These are phyloP conservation scores for Chlamydomonas schloesseri DNA, from an alignment of 139 green algal genomes.

Conservation along the genomic window DNA sequence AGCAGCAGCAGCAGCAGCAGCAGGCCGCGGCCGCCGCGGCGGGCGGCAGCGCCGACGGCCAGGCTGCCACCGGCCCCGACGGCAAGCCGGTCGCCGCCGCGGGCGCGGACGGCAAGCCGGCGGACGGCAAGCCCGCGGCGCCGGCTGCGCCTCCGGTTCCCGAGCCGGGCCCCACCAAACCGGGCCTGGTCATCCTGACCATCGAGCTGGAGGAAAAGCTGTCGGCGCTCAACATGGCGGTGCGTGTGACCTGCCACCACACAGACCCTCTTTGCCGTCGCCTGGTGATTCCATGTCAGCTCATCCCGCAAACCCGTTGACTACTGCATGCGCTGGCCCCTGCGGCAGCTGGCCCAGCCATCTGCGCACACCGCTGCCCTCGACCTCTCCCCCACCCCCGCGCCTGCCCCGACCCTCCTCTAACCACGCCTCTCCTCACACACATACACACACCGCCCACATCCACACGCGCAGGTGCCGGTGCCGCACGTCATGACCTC, in stretches of 20 bases:
- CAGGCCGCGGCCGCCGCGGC: too few relatives aligned
- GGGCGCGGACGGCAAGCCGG: background rate
- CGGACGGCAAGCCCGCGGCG: background rate
- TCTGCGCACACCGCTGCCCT: too few relatives aligned
- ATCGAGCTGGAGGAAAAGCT: constrained; percentile 94
- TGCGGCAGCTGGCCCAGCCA: too few relatives aligned
- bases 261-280: too few relatives aligned
- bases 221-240: constrained; percentile 12
- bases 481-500: constrained; percentile 73
- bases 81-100: background rate
- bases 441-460: background rate
- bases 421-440: background rate
- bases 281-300: too few relatives aligned
- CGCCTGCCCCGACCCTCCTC: background rate
- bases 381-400: too few relatives aligned
- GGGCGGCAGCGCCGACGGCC: background rate
- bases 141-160: too few relatives aligned
- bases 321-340: too few relatives aligned
- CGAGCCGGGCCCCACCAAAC: constrained; percentile 44
- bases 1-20: too few relatives aligned
- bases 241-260: too few relatives aligned
- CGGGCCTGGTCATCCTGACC: constrained; percentile 91
- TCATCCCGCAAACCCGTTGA: too few relatives aligned
- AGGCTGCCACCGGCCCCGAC: background rate
- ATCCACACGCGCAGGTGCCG: constrained; percentile 10